phyloP scores from a whole-genome alignment of 1,139 yeast species.

The Geotrichum klebahnii region DNA sequence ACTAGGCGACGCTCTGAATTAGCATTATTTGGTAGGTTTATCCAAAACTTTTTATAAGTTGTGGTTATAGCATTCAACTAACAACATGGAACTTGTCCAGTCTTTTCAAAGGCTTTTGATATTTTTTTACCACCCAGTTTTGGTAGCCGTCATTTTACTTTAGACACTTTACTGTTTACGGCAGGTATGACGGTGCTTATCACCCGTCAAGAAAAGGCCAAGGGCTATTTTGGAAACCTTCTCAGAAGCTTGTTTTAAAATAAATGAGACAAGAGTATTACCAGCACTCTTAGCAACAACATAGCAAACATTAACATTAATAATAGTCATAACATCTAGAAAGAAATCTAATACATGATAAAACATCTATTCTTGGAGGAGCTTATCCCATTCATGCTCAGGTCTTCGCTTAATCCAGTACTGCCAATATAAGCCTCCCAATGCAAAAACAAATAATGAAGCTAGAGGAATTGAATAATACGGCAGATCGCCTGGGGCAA shows the following conservation, averaged over 20 bases:
- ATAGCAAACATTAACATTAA: no score
- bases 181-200: constrained; percentile 9
- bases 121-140: constrained; percentile 17
- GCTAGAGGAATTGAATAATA: constrained; percentile 57
- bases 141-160: neutral
- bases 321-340: no score
- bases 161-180: constrained; percentile 11
- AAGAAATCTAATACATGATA: neutral
- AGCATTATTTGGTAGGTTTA: constrained; percentile 40
- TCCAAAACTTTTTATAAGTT: no score
- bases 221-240: constrained; percentile 15
- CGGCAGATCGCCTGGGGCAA: constrained; percentile 41
- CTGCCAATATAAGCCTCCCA: constrained; percentile 51
- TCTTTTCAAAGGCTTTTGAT: constrained; percentile 19
- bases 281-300: no score
- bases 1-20: constrained; percentile 43
- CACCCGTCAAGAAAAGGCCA: constrained; percentile 4
- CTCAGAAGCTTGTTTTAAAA: constrained; percentile 5
- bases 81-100: constrained; percentile 3
- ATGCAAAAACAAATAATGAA: constrained; percentile 46
- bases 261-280: neutral
- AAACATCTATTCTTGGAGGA: neutral
- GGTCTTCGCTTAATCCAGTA: neutral
- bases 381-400: neutral
- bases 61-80: no score